Conservation (phyloP, 2,329 filamentous ascomycete genomes). For the Xylaria sp. region DNA sequence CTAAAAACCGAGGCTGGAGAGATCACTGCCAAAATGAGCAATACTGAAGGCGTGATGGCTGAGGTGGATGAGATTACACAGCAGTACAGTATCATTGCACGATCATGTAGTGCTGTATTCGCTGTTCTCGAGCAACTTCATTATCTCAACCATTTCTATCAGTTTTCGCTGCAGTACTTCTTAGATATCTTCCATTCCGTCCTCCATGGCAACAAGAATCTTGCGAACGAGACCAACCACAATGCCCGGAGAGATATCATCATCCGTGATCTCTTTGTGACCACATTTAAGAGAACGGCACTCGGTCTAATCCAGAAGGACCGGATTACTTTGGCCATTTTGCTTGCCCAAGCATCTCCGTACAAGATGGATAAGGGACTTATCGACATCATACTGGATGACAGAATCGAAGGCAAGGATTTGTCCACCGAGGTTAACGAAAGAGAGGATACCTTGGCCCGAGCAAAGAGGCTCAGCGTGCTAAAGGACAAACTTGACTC, state of each 20-base stretch:
- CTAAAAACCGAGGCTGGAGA: slow-evolving; percentile 97
- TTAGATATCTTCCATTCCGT: slow-evolving; percentile 97
- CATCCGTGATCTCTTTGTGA: slow-evolving; percentile 89
- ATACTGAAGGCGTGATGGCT: slow-evolving; percentile 97
- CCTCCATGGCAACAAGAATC: slow-evolving; percentile 79
- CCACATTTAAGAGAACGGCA: slow-evolving; percentile 92
- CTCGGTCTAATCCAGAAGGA: slow-evolving; percentile 93
- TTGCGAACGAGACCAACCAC: slow-evolving; percentile 77
- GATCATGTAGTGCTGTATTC: slow-evolving; percentile 96
- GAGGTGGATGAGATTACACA: slow-evolving; percentile 96
- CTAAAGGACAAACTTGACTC: slow-evolving; percentile 78
- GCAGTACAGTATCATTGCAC: slow-evolving; percentile 92
- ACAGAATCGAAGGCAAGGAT: slow-evolving; percentile 78
- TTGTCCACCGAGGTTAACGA: slow-evolving; percentile 74
- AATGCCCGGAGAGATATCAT: slow-evolving; percentile 87
- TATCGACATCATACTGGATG: slow-evolving; percentile 87
- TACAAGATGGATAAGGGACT: slow-evolving; percentile 93
- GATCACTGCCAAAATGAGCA: slow-evolving; percentile 94
- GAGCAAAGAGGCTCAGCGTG: slow-evolving; percentile 73
- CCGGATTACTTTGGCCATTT: slow-evolving; percentile 90
- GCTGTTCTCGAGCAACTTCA: slow-evolving; percentile 96
- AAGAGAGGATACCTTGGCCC: slow-evolving; percentile 74
- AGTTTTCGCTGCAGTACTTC: slow-evolving; percentile 98
- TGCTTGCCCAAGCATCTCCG: slow-evolving; percentile 94
- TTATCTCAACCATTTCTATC: slow-evolving; percentile 99